phyloP scores from a whole-genome alignment of 169 alveolate genomes.

The Miamiensis avidus region DNA sequence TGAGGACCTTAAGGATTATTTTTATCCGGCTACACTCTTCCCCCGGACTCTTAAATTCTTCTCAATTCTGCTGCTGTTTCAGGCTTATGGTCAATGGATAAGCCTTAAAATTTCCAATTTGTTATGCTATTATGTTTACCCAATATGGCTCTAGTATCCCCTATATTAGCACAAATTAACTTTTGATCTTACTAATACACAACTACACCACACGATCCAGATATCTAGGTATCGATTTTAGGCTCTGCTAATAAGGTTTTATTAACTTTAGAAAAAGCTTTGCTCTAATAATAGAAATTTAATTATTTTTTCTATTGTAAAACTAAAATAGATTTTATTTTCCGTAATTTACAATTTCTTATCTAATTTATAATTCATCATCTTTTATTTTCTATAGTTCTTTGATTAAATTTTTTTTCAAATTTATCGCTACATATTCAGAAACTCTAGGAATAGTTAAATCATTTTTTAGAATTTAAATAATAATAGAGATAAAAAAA shows the following conservation, averaged over 20 bases:
- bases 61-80: conserved; percentile 61
- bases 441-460: no score
- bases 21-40: conserved; percentile 42
- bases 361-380: background rate
- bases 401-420: no score
- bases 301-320: background rate
- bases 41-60: conserved; percentile 64
- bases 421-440: no score
- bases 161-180: conserved; percentile 57
- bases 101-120: background rate
- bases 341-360: background rate
- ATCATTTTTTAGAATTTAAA: no score
- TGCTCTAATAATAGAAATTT: background rate
- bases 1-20: conserved; percentile 71
- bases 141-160: conserved; percentile 73
- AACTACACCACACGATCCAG: background rate
- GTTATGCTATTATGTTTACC: background rate
- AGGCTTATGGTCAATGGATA: conserved; percentile 68
- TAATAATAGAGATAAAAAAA: no score
- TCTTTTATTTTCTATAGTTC: no score
- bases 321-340: no score
- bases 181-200: no score
- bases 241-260: background rate
- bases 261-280: background rate
- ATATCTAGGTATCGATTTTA: background rate